Conservation (phyloP, 1,139 yeast species). For the Saccharomycopsis phalli region DNA sequence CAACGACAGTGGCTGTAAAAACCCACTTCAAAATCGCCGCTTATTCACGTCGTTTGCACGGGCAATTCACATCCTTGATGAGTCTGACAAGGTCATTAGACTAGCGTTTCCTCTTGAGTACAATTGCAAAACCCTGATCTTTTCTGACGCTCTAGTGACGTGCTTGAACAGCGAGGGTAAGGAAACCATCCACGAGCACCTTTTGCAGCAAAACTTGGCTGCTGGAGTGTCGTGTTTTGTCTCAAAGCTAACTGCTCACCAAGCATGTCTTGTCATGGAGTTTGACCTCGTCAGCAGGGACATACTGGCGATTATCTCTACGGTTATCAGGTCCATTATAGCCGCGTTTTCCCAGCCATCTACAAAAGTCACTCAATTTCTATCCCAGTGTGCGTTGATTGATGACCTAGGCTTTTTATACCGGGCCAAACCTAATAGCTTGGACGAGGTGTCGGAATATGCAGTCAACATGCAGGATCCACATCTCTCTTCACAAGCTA, state of each 20-base stretch:
- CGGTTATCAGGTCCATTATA: conserved; percentile 23
- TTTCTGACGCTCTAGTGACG: conserved; percentile 42
- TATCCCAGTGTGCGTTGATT: conserved; percentile 38
- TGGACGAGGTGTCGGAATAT: conserved; percentile 38
- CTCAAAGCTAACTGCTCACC: conserved; percentile 31
- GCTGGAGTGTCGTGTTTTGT: conserved; percentile 33
- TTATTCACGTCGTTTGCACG: too few species aligned
- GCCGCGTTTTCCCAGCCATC: conserved; percentile 23
- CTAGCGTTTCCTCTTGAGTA: conserved; percentile 1
- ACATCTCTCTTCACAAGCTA: conserved; percentile 26
- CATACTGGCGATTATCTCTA: conserved; percentile 29
- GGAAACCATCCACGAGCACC: conserved; percentile 35
- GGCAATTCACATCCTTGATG: too few species aligned
- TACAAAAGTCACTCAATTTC: conserved; percentile 30
- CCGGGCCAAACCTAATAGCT: conserved; percentile 30
- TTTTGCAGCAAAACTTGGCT: conserved; percentile 25
- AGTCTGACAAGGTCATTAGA: too few species aligned
- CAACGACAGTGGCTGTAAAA: too few species aligned
- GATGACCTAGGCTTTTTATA: conserved; percentile 38
- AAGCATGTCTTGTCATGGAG: conserved; percentile 36
- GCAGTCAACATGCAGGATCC: conserved; percentile 33
- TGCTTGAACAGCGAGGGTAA: conserved; percentile 53
- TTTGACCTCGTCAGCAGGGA: conserved; percentile 32
- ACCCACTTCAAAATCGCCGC: too few species aligned
- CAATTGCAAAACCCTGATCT: conserved; percentile 24